Conservation (phyloP, 768 basidiomycete species). For the Scleroderma bovista region DNA sequence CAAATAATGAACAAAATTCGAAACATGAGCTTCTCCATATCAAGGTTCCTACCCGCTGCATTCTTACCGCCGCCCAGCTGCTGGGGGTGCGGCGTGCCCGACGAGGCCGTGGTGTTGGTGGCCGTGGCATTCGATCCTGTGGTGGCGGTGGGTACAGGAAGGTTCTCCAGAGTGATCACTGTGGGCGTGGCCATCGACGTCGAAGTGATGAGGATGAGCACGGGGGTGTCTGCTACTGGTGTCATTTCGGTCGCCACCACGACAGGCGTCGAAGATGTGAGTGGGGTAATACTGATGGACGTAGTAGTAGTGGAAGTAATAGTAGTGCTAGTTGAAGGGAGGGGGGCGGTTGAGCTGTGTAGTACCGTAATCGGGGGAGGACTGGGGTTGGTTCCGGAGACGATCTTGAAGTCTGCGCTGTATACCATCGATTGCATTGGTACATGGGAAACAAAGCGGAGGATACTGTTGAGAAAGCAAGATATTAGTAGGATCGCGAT, state of each 20-base stretch:
- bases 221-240: background rate
- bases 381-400: slow-evolving; percentile 1
- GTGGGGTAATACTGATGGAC: background rate
- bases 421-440: slow-evolving; percentile 34
- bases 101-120: background rate
- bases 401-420: slow-evolving; percentile 47
- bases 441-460: slow-evolving; percentile 28
- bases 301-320: too few species aligned
- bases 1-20: slow-evolving; percentile 47
- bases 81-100: background rate
- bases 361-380: background rate
- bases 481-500: background rate
- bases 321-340: slow-evolving; percentile 5
- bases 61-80: slow-evolving; percentile 18
- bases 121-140: background rate
- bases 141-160: background rate
- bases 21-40: slow-evolving; percentile 31
- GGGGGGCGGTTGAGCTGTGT: slow-evolving; percentile 1
- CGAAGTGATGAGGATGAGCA: background rate
- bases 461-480: slow-evolving; percentile 15
- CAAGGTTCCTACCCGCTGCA: background rate
- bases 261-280: background rate
- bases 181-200: background rate
- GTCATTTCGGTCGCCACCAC: background rate
- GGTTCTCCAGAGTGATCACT: background rate